A percentile compares a stretch with the other conserved stretches of the same genome.
Evolutionary conservation across 257 asterid genomes (phyloP).

Genomic region (Plantago major): DNA sequence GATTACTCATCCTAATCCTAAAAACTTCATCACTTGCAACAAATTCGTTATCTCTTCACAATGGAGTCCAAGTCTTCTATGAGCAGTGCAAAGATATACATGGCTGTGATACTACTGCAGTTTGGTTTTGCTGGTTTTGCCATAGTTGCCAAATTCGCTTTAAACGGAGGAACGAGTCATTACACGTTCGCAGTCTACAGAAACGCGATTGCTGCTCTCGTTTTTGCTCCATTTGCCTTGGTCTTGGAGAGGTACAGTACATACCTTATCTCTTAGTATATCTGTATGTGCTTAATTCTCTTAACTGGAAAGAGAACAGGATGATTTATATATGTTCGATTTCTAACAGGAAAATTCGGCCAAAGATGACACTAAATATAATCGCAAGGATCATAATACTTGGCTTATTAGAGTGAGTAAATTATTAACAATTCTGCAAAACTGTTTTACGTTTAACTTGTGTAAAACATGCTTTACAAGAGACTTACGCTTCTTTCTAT

Average conservation of each 20-base stretch:
- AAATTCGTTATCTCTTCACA: background rate
- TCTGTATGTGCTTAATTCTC: no score
- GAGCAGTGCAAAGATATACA: background rate
- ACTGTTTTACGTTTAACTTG: no score
- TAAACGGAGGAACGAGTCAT: constrained; percentile 40
- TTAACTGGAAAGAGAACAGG: no score
- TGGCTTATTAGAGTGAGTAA: constrained; percentile 37
- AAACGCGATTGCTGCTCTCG: constrained; percentile 33
- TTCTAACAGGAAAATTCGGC: constrained; percentile 41
- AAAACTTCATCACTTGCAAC: no score
- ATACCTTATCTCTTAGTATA: background rate
- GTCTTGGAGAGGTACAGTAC: constrained; percentile 29
- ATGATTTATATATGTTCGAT: background rate
- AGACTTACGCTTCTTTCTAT: background rate
- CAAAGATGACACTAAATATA: constrained; percentile 36
- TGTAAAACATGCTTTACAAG: no score
- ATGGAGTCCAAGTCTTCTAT: background rate
- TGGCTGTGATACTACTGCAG: constrained; percentile 15
- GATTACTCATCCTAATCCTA: no score
- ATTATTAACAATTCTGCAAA: background rate
- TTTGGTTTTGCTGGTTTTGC: constrained; percentile 40
- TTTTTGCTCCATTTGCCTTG: constrained; percentile 42
- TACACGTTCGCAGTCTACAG: constrained; percentile 35
- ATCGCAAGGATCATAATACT: constrained; percentile 36
- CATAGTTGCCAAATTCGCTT: constrained; percentile 36